Base-by-base conservation (phyloP, 163 green algal species). In the Prototheca cutis region DNA sequence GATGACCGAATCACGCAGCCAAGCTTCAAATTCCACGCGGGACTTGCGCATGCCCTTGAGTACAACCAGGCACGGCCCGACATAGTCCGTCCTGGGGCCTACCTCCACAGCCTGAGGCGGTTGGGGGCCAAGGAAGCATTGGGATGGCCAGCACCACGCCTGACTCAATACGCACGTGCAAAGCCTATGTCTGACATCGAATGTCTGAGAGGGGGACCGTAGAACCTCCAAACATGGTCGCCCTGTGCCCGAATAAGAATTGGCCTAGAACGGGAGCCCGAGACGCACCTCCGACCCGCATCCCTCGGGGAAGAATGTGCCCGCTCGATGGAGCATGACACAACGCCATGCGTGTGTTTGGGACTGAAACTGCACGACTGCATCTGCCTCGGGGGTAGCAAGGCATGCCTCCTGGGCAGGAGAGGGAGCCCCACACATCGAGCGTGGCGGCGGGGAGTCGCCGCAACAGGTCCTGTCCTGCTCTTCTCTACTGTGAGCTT, bases 311-410 rank as follows among this genome's bases (percentile, higher is more conserved):
- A 58, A 58, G 28, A 58, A 32, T 6, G 13, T n/a, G 7, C 29
- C 29, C 7, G 13, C 17, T 4, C 25, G 29, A 18, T 58, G 30
- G 10, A 58, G 25, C 23, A 58, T 15, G 4, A 58, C 18, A 18
- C 27, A 40, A 5, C 52, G 13, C 4, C 25, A 58, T 29, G 52
- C 52, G 29, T 58, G 52, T 6, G 52, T 40, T 30, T 58, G 52
- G 4, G 28, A 29, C 17, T 58, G 29, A 32, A 58, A 58, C 18
- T 58, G 52, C 6, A 58, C 19, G 29, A 45, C 15, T 4, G 45
- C 18, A 17, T 54, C 48, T 45, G 36, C 13, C 17, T 10, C 17
- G 13, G 13, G 36, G 13, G 36, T 45, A 10, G 36, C 36, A 45
- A 45, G 36, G 36, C 36, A 45, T 21, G 36, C 36, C 36, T 45